These are phyloP conservation scores for Heimioporus sp. DNA, from an alignment of 768 basidiomycete species.

Conservation along the genomic window DNA sequence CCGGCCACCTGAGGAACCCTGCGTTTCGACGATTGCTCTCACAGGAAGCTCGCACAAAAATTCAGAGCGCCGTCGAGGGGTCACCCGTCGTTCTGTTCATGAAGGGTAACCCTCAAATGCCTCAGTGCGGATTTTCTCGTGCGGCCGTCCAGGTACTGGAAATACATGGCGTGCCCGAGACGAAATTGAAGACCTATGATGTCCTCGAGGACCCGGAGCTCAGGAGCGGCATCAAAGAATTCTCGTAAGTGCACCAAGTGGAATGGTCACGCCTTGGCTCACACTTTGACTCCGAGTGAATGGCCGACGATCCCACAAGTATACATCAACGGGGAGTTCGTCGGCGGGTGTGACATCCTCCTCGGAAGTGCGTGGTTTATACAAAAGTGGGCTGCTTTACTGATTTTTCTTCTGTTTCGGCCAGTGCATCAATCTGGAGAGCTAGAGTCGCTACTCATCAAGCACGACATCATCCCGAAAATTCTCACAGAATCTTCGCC, in stretches of 20 bases:
- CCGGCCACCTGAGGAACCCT: constrained; percentile 32
- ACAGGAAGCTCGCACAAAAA: constrained; percentile 56
- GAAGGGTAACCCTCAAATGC: constrained; percentile 88
- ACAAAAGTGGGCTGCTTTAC: background rate
- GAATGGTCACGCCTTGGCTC: background rate
- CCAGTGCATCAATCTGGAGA: constrained; percentile 97
- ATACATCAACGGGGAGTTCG: constrained; percentile 92
- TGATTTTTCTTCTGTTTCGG: background rate
- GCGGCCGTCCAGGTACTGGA: constrained; percentile 91
- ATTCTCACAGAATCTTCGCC: constrained; percentile 1
- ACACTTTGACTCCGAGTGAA: constrained; percentile 50
- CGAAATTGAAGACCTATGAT: constrained; percentile 88
- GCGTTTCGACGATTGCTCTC: constrained; percentile 50
- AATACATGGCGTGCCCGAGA: constrained; percentile 71
- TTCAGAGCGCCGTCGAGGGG: constrained; percentile 70
- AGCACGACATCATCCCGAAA: constrained; percentile 67
- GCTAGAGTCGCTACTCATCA: constrained; percentile 76
- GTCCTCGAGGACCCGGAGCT: constrained; percentile 86
- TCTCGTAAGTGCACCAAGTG: constrained; percentile 66
- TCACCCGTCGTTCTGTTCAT: constrained; percentile 94
- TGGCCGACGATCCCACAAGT: constrained; percentile 99
- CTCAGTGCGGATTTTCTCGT: constrained; percentile 95
- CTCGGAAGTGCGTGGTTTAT: constrained; percentile 66
- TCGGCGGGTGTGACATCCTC: constrained; percentile 96
- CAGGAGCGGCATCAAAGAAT: constrained; percentile 88